A percentile compares a stretch with the other conserved stretches of the same genome.
These are phyloP conservation scores for Bretziella fagacearum DNA, from an alignment of 2,329 filamentous ascomycete species.

Conservation along the genomic window DNA sequence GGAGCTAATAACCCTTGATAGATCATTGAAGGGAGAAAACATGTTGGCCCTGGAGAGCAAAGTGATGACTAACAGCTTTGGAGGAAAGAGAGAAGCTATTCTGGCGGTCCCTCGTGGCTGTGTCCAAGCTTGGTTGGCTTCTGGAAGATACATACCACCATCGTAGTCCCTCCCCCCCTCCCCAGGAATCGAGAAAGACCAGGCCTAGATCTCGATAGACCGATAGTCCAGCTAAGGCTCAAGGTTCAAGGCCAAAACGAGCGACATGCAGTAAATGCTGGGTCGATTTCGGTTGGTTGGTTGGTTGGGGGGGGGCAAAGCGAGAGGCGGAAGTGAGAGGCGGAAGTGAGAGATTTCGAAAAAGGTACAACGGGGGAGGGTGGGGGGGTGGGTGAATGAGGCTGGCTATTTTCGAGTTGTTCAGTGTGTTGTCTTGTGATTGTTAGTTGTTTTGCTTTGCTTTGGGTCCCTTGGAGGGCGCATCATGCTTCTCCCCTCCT, in stretches of 20 bases:
- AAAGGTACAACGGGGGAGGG: background rate
- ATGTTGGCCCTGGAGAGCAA: background rate
- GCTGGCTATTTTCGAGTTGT: background rate
- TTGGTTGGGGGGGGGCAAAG: background rate
- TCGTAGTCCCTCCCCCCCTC: no score
- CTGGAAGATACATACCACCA: no score
- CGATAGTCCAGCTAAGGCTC: no score
- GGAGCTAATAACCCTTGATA: no score
- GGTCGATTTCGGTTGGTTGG: background rate
- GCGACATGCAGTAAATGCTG: background rate
- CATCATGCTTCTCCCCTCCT: background rate
- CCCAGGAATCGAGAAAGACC: no score
- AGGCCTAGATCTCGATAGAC: no score
- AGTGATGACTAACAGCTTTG: background rate
- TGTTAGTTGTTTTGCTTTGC: no score
- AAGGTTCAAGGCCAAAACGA: no score
- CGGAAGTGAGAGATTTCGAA: background rate
- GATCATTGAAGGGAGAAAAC: background rate
- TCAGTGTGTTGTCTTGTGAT: no score
- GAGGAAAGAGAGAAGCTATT: no score
- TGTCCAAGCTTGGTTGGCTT: background rate
- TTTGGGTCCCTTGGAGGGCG: background rate
- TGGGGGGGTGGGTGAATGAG: background rate
- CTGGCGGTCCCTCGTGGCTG: background rate
- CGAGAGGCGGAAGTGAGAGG: background rate